phyloP scores from a whole-genome alignment of 495 filamentous ascomycete species.

The Cercophora newfieldiana region DNA sequence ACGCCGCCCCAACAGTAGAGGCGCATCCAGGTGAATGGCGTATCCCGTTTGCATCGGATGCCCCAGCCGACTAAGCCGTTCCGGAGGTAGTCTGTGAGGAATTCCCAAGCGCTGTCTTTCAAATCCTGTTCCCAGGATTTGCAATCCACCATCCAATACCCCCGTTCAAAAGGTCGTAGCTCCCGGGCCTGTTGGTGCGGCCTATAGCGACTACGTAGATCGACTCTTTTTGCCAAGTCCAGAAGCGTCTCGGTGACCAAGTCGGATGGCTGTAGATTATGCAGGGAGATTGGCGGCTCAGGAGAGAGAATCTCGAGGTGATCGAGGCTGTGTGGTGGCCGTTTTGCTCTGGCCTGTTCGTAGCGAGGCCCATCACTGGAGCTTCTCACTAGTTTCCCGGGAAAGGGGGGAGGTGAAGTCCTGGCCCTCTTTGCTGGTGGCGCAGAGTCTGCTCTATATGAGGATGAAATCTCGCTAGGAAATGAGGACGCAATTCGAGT shows the following conservation, averaged over 20 bases:
- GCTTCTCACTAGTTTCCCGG: conserved; percentile 28
- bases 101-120: conserved; percentile 59
- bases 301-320: conserved; percentile 41
- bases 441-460: conserved; percentile 39
- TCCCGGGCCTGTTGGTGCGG: conserved; percentile 52
- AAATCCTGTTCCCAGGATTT: conserved; percentile 42
- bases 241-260: conserved; percentile 57
- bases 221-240: conserved; percentile 53
- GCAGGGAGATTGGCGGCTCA: conserved; percentile 27
- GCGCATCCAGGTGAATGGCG: conserved; percentile 42
- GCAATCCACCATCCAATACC: conserved; percentile 65
- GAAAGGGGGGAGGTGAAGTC: conserved; percentile 12
- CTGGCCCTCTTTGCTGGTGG: conserved; percentile 34
- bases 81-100: conserved; percentile 57
- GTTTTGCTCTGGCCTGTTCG: conserved; percentile 4
- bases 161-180: conserved; percentile 60
- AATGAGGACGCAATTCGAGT: conserved; percentile 1
- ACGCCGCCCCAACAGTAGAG: conserved; percentile 69
- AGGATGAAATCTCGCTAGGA: conserved; percentile 11
- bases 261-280: conserved; percentile 23
- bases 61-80: conserved; percentile 68
- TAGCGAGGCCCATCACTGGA: conserved; percentile 41
- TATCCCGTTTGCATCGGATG: conserved; percentile 47
- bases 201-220: conserved; percentile 50
- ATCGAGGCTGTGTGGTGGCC: conserved; percentile 7